Evolutionary conservation across 2,329 filamentous ascomycete genomes (phyloP).

Genomic region (Trichophyton verrucosum): DNA sequence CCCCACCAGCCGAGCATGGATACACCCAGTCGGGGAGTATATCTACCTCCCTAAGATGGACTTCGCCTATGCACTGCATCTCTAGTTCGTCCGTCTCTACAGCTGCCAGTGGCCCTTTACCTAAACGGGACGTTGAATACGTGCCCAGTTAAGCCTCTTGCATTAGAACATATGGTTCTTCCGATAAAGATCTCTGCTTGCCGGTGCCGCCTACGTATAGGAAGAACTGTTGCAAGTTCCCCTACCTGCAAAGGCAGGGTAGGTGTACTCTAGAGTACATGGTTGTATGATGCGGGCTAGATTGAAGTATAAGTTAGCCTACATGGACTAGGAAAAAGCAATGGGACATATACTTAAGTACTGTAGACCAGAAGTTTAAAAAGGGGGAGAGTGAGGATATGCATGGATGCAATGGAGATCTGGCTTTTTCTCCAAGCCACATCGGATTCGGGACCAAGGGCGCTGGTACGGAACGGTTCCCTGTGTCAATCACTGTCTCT

Average conservation of each 20-base stretch:
- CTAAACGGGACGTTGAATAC: slow-evolving; percentile 1
- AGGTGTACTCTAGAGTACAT: background rate
- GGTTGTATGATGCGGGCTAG: background rate
- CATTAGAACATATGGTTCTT: background rate
- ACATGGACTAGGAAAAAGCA: slow-evolving; percentile 1
- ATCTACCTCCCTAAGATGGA: background rate
- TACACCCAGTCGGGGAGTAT: background rate
- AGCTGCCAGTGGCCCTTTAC: background rate
- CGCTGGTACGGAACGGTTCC: no score
- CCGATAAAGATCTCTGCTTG: background rate
- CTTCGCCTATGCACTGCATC: slow-evolving; percentile 1
- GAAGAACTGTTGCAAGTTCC: background rate
- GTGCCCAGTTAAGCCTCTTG: background rate
- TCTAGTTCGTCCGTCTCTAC: background rate
- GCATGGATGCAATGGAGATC: slow-evolving; percentile 3
- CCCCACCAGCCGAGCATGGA: background rate
- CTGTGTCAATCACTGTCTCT: background rate
- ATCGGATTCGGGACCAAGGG: background rate
- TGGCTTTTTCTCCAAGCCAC: background rate
- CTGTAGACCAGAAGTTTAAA: background rate
- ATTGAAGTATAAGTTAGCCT: background rate
- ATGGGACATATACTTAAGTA: background rate
- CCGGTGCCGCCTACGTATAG: background rate
- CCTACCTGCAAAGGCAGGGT: background rate
- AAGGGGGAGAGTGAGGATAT: background rate